Conservation (phyloP, 495 filamentous ascomycete species). For the Platismatia glauca region DNA sequence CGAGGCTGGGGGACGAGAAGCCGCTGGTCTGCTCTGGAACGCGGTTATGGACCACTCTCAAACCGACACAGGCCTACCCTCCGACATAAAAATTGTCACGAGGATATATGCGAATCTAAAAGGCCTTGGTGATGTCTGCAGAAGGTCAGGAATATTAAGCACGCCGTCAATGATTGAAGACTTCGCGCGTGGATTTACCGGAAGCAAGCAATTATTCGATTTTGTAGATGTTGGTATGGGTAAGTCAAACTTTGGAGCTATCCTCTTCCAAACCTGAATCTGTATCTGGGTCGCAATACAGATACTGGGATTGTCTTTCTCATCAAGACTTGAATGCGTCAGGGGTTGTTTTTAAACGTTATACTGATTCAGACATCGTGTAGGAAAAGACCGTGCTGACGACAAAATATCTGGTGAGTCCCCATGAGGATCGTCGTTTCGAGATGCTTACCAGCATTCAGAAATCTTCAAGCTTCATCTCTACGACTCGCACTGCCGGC, state of each 20-base stretch:
- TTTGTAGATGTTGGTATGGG: slow-evolving; percentile 48
- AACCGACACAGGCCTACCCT: slow-evolving; percentile 38
- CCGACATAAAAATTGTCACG: slow-evolving; percentile 52
- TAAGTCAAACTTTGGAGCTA: neutral
- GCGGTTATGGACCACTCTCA: slow-evolving; percentile 43
- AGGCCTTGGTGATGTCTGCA: slow-evolving; percentile 52
- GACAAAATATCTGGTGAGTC: slow-evolving; percentile 65
- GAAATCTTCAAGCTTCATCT: slow-evolving; percentile 61
- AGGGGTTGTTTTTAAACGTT: slow-evolving; percentile 39
- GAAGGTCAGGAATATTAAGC: slow-evolving; percentile 45
- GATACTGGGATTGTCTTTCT: neutral
- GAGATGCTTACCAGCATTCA: slow-evolving; percentile 27
- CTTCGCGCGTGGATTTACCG: slow-evolving; percentile 71
- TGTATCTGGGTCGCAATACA: neutral
- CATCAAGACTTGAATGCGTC: neutral
- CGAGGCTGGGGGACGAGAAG: slow-evolving; percentile 60
- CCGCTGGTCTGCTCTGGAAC: slow-evolving; percentile 52
- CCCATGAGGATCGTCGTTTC: neutral
- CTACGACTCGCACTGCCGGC: slow-evolving; percentile 68
- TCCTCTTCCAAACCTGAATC: neutral
- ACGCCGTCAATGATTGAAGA: slow-evolving; percentile 48
- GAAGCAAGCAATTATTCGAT: slow-evolving; percentile 58
- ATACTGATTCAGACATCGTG: neutral
- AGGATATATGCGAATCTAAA: slow-evolving; percentile 63
- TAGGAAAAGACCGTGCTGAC: slow-evolving; percentile 57